Evolutionary conservation across 2,329 filamentous ascomycete genomes (phyloP).

Genomic region (Catunica adiposa): DNA sequence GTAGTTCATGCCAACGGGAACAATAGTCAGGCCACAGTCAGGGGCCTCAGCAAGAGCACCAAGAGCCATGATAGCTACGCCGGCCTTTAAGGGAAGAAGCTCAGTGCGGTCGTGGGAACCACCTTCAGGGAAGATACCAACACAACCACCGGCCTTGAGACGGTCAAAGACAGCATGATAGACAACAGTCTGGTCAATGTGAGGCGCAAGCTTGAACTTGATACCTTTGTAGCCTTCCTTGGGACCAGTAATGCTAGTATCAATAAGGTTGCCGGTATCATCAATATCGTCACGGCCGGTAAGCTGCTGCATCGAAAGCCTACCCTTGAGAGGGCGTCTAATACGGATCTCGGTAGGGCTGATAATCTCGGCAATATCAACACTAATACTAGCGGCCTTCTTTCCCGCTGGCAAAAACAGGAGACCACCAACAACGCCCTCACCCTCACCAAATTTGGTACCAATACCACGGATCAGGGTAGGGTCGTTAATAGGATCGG

Average conservation of each 20-base stretch:
- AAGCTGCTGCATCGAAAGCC: slow-evolving; percentile 59
- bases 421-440: slow-evolving; percentile 64
- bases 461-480: slow-evolving; percentile 62
- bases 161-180: slow-evolving; percentile 86
- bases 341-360: slow-evolving; percentile 66
- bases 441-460: slow-evolving; percentile 59
- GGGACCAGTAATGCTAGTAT: slow-evolving; percentile 35
- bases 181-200: slow-evolving; percentile 85
- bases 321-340: slow-evolving; percentile 74
- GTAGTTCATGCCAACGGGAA: slow-evolving; percentile 98
- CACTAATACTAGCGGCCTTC: slow-evolving; percentile 56
- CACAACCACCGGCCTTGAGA: slow-evolving; percentile 66
- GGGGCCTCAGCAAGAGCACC: slow-evolving; percentile 75
- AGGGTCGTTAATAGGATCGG: slow-evolving; percentile 72
- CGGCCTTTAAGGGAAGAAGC: slow-evolving; percentile 81
- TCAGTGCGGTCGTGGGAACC: slow-evolving; percentile 91
- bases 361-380: slow-evolving; percentile 68
- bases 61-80: slow-evolving; percentile 94
- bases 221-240: slow-evolving; percentile 55
- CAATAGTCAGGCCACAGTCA: slow-evolving; percentile 78
- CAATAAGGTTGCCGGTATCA: slow-evolving; percentile 44
- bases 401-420: slow-evolving; percentile 75
- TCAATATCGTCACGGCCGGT: slow-evolving; percentile 63
- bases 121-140: slow-evolving; percentile 94
- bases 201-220: slow-evolving; percentile 74